Conservation (phyloP, 345 rosid genomes). For the Nephelium lappaceum region DNA sequence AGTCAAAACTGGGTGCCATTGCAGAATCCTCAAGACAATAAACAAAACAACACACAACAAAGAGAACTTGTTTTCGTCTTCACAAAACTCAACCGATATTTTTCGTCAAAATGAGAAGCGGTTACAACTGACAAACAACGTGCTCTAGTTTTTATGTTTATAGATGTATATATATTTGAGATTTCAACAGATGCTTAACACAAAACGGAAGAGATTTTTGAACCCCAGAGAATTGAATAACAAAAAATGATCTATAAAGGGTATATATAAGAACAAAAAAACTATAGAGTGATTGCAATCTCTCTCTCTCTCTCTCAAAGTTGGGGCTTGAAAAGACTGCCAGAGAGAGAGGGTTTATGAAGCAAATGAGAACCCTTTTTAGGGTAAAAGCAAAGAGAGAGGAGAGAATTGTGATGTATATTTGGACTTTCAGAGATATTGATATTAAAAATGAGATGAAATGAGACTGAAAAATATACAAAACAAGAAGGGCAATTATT, state of each 20-base stretch:
- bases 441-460: conserved; percentile 4
- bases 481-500: conserved; percentile 3
- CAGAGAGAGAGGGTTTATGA: conserved; percentile 43
- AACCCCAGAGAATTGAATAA: conserved; percentile 34
- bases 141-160: conserved; percentile 5
- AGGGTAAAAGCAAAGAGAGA: conserved; percentile 38
- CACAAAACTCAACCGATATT: conserved; percentile 9
- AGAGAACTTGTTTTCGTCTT: conserved; percentile 11
- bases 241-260: conserved; percentile 21
- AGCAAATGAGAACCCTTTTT: conserved; percentile 46
- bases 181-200: background rate
- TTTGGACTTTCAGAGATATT: too few relatives aligned
- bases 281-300: conserved; percentile 12
- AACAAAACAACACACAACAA: background rate
- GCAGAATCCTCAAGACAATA: background rate
- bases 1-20: conserved; percentile 74
- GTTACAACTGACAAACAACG: background rate
- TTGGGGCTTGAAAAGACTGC: conserved; percentile 38
- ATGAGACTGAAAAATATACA: too few relatives aligned
- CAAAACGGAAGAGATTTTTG: conserved; percentile 7
- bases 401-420: background rate
- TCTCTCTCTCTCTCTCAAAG: conserved; percentile 24
- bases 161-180: background rate
- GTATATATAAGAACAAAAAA: conserved; percentile 24
- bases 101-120: conserved; percentile 15